A percentile compares a stretch with the other conserved stretches of the same genome.
phyloP scores from a whole-genome alignment of 306 rosid species.

The Quercus suber region DNA sequence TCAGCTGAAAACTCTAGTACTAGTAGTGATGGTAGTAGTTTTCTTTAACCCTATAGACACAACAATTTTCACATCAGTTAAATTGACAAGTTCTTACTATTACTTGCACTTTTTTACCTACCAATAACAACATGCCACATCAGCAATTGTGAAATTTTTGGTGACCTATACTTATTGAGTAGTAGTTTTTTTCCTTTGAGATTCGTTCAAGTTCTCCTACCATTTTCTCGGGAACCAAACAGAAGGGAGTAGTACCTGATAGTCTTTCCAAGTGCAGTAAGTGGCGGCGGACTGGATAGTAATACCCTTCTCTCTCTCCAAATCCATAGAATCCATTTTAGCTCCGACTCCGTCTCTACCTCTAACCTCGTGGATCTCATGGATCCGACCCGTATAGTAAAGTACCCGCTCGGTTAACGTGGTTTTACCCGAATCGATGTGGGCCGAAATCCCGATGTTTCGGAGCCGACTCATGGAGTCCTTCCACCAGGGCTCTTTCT shows the following conservation, averaged over 20 bases:
- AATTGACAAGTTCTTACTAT: too few species aligned
- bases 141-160: too few species aligned
- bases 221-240: neutral
- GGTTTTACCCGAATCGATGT: slow-evolving; percentile 96
- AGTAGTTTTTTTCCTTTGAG: neutral
- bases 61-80: too few species aligned
- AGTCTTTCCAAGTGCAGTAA: slow-evolving; percentile 86
- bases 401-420: slow-evolving; percentile 90
- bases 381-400: slow-evolving; percentile 85
- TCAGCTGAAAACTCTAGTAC: too few species aligned
- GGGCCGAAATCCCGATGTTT: slow-evolving; percentile 97
- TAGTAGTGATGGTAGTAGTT: too few species aligned
- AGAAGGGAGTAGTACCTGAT: slow-evolving; percentile 40
- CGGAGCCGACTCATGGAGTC: slow-evolving; percentile 77
- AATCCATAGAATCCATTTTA: slow-evolving; percentile 97
- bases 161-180: too few species aligned
- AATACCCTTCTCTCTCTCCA: slow-evolving; percentile 94
- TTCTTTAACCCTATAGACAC: too few species aligned
- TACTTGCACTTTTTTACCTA: too few species aligned
- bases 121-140: too few species aligned
- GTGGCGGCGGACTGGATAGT: slow-evolving; percentile 97
- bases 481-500: slow-evolving; percentile 89
- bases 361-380: slow-evolving; percentile 93
- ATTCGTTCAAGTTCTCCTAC: neutral
- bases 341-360: slow-evolving; percentile 97